Percentiles rank a stretch among this genome's conserved stretches.
These are phyloP conservation scores for Calonectria pteridis DNA, from an alignment of 2,329 filamentous ascomycete species.

Conservation along the genomic window DNA sequence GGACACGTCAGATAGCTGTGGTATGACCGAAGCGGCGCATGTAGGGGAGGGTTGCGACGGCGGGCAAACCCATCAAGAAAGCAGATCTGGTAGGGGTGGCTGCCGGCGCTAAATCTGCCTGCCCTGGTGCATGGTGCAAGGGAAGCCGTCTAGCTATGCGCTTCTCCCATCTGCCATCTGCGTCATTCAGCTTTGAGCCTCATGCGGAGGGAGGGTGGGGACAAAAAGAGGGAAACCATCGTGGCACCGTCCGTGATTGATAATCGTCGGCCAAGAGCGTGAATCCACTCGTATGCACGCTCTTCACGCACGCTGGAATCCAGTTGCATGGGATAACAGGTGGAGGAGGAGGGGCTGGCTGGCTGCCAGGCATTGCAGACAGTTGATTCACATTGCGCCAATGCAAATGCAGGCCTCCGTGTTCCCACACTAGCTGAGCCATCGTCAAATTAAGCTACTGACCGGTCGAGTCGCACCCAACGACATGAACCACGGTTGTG, in stretches of 20 bases:
- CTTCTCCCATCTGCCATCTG: background rate
- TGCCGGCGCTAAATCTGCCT: slow-evolving; percentile 10
- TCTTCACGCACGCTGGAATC: background rate
- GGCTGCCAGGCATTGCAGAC: background rate
- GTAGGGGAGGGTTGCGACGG: background rate
- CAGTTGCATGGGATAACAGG: background rate
- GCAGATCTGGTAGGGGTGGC: background rate
- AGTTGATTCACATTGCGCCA: background rate
- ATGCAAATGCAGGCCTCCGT: background rate
- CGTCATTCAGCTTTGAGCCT: slow-evolving; percentile 12
- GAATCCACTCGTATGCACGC: too few species aligned
- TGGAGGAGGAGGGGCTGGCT: too few species aligned
- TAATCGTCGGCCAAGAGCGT: background rate
- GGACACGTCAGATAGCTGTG: slow-evolving; percentile 5
- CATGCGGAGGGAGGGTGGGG: background rate
- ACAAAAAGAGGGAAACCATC: background rate
- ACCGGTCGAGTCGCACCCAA: background rate
- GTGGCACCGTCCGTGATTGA: background rate
- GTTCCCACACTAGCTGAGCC: background rate
- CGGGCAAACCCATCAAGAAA: slow-evolving; percentile 4
- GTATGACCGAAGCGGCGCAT: slow-evolving; percentile 7
- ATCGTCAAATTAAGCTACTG: background rate
- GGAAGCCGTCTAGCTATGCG: background rate
- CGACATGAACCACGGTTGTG: slow-evolving; percentile 1
- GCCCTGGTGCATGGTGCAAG: background rate